Evolutionary conservation across 1,139 yeast genomes (phyloP).

Genomic region (Suhomyces panamericanus): DNA sequence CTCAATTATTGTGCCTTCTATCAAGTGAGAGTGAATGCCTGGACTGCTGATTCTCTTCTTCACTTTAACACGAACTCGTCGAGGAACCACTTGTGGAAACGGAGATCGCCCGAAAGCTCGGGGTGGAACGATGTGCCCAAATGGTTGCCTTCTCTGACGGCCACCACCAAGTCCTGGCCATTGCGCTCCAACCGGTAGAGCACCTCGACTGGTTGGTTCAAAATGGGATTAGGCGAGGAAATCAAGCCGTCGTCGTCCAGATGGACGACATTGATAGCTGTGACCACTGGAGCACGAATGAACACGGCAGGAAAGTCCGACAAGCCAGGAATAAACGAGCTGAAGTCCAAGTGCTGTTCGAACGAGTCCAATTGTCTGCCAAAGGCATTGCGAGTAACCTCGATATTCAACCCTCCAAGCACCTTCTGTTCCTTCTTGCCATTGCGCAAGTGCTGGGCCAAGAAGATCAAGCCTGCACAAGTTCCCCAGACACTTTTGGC

Average conservation of each 20-base stretch:
- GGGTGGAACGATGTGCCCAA: conserved; percentile 85
- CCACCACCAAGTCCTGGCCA: conserved; percentile 53
- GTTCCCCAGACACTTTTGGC: conserved; percentile 77
- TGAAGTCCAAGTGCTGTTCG: conserved; percentile 48
- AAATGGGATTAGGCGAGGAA: conserved; percentile 6
- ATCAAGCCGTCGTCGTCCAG: conserved; percentile 13
- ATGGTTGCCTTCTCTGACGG: conserved; percentile 67
- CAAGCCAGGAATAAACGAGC: conserved; percentile 44
- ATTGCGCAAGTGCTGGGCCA: conserved; percentile 56
- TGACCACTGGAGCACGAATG: conserved; percentile 78
- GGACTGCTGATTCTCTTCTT: too few relatives aligned
- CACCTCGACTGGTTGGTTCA: conserved; percentile 36
- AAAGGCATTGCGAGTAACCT: conserved; percentile 72
- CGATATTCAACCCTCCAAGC: conserved; percentile 66
- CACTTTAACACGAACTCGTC: conserved; percentile 48
- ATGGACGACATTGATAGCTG: conserved; percentile 22
- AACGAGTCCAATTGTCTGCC: conserved; percentile 79
- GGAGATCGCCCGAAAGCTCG: conserved; percentile 58
- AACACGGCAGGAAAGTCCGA: conserved; percentile 59
- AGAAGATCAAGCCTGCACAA: conserved; percentile 78
- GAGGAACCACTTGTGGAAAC: conserved; percentile 75
- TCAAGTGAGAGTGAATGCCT: too few relatives aligned
- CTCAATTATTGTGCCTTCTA: too few relatives aligned
- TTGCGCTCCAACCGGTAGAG: conserved; percentile 37
- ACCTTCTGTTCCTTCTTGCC: conserved; percentile 60